These are phyloP conservation scores for Chondrostereum purpureum DNA, from an alignment of 1,284 basidiomycete genomes.

Conservation along the genomic window DNA sequence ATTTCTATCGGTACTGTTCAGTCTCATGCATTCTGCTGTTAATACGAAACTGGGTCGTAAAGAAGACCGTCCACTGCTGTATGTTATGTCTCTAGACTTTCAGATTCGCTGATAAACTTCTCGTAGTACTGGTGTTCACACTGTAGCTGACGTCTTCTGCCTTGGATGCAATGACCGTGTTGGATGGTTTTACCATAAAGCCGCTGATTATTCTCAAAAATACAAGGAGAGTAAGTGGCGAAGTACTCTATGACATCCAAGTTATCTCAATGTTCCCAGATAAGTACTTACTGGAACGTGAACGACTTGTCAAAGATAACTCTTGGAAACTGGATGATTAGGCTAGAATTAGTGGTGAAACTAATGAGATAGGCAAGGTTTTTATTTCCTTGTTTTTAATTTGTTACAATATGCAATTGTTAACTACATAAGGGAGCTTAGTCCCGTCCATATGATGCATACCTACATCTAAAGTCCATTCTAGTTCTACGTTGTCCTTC, in stretches of 20 bases:
- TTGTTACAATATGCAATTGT: too few relatives aligned
- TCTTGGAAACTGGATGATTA: constrained; percentile 63
- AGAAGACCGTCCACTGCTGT: constrained; percentile 76
- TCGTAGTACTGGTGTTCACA: constrained; percentile 73
- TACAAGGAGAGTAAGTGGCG: constrained; percentile 73
- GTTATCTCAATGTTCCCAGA: constrained; percentile 33
- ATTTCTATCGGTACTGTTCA: constrained; percentile 22
- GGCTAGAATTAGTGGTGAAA: not conserved
- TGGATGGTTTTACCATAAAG: constrained; percentile 83
- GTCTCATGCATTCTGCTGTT: constrained; percentile 71
- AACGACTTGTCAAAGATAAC: constrained; percentile 76
- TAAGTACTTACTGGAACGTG: constrained; percentile 80
- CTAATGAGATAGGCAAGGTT: too few relatives aligned
- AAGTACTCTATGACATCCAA: not conserved
- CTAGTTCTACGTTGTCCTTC: too few relatives aligned
- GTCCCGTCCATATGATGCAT: not conserved
- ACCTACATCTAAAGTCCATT: not conserved
- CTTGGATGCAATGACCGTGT: constrained; percentile 71
- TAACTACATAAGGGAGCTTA: not conserved
- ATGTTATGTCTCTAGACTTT: constrained; percentile 16
- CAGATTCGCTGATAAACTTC: not conserved
- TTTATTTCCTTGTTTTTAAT: too few relatives aligned
- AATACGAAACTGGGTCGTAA: constrained; percentile 70
- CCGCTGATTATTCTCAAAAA: constrained; percentile 72
- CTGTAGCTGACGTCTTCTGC: constrained; percentile 76